Conservation (phyloP, 2,329 filamentous ascomycete genomes). For the Capronia americana region DNA sequence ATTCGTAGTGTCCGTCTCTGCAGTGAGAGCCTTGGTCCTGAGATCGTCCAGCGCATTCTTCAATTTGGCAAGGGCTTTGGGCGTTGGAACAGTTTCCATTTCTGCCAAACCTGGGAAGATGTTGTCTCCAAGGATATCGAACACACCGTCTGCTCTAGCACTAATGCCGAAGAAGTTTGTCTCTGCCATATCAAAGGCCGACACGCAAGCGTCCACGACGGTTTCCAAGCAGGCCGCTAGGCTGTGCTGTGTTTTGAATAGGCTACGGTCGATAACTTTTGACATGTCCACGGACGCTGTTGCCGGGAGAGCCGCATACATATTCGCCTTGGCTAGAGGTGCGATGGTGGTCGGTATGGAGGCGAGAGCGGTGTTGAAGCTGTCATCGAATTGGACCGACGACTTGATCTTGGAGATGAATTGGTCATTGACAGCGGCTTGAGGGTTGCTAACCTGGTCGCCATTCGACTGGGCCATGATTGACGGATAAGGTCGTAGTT, state of each 20-base stretch:
- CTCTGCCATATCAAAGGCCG: conserved; percentile 1
- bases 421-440: background rate
- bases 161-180: conserved; percentile 4
- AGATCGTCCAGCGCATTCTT: background rate
- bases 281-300: background rate
- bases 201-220: background rate
- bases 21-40: background rate
- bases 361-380: background rate
- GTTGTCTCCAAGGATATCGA: background rate
- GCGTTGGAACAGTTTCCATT: background rate
- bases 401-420: conserved; percentile 5
- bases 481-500: background rate
- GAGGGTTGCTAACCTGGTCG: background rate
- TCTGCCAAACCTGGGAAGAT: conserved; percentile 1
- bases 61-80: background rate
- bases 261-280: background rate
- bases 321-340: conserved; percentile 1
- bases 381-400: conserved; percentile 1
- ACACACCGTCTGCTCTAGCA: background rate
- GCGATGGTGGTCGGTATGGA: background rate
- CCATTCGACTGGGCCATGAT: background rate
- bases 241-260: background rate
- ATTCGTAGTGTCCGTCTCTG: background rate
- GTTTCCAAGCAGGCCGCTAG: background rate
- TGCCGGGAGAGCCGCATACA: background rate